phyloP scores from a whole-genome alignment of 148 eudicot genomes.

The Tetragonia tetragonoides region DNA sequence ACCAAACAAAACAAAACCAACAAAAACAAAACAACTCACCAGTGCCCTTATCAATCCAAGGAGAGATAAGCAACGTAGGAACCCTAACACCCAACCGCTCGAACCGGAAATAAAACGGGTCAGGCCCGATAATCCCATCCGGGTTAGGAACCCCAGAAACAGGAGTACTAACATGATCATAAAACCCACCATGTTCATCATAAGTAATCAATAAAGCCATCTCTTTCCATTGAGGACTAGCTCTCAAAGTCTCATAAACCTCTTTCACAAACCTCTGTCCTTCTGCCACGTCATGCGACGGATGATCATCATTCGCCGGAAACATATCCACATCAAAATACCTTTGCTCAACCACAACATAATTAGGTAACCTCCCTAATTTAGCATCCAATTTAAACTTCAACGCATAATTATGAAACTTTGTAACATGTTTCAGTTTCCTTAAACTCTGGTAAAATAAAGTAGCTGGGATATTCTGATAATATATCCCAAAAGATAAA shows the following conservation, averaged over 20 bases:
- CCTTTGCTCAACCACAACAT: constrained; percentile 78
- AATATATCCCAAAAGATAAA: constrained; percentile 79
- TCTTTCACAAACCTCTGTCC: constrained; percentile 95
- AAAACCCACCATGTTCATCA: constrained; percentile 96
- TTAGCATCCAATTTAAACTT: constrained; percentile 69
- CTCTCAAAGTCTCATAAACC: constrained; percentile 77
- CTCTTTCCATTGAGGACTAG: constrained; percentile 91
- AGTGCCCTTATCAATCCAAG: constrained; percentile 82
- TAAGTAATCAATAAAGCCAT: constrained; percentile 85
- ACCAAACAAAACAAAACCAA: neutral
- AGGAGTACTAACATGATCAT: constrained; percentile 87
- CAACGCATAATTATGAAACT: constrained; percentile 58
- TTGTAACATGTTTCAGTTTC: constrained; percentile 53
- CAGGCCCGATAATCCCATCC: constrained; percentile 86
- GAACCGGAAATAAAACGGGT: constrained; percentile 68
- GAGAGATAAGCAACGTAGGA: constrained; percentile 74
- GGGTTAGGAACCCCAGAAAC: constrained; percentile 87
- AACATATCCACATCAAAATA: constrained; percentile 61
- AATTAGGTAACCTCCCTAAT: constrained; percentile 69
- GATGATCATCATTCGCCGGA: constrained; percentile 93
- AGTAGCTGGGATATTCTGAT: constrained; percentile 94
- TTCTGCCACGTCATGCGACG: constrained; percentile 80
- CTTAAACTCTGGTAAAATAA: constrained; percentile 73
- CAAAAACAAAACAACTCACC: constrained; percentile 44
- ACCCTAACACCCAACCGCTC: constrained; percentile 85